Percentiles rank a stretch among this genome's conserved stretches.
These are phyloP conservation scores for Alternaria incomplexa DNA, from an alignment of 2,329 filamentous ascomycete species.

Conservation along the genomic window DNA sequence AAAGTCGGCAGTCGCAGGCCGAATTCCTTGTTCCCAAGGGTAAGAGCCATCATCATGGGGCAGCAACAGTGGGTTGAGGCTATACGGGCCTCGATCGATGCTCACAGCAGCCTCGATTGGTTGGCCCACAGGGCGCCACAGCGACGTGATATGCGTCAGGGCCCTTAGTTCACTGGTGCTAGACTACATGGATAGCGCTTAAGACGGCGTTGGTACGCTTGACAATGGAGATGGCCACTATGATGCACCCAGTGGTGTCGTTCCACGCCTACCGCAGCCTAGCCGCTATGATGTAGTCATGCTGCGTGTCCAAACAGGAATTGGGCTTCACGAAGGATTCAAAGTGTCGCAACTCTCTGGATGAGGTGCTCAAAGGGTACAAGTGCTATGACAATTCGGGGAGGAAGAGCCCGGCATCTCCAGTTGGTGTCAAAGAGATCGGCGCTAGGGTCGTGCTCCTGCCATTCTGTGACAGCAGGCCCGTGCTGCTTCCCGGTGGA, in stretches of 20 bases:
- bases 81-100: conserved; percentile 11
- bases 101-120: conserved; percentile 6
- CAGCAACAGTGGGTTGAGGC: conserved; percentile 3
- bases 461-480: neutral
- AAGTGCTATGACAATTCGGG: neutral
- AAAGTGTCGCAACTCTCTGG: neutral
- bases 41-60: conserved; percentile 2
- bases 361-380: neutral
- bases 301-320: conserved; percentile 8
- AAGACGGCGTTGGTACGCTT: conserved; percentile 17
- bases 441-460: conserved; percentile 20
- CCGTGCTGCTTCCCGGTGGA: conserved; percentile 10
- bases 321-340: neutral
- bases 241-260: conserved; percentile 5
- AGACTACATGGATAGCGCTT: conserved; percentile 17
- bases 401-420: neutral
- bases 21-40: neutral
- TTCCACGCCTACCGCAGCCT: conserved; percentile 9
- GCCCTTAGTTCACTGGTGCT: conserved; percentile 2
- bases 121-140: neutral
- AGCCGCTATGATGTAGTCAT: conserved; percentile 11
- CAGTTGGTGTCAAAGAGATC: conserved; percentile 11
- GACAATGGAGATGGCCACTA: conserved; percentile 19
- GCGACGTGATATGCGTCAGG: conserved; percentile 23
- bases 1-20: neutral